Evolutionary conservation across 179 eudicot genomes (phyloP), one percentile per base, ranked within the genome.

Genomic region (Beta lomatogona): DNA sequence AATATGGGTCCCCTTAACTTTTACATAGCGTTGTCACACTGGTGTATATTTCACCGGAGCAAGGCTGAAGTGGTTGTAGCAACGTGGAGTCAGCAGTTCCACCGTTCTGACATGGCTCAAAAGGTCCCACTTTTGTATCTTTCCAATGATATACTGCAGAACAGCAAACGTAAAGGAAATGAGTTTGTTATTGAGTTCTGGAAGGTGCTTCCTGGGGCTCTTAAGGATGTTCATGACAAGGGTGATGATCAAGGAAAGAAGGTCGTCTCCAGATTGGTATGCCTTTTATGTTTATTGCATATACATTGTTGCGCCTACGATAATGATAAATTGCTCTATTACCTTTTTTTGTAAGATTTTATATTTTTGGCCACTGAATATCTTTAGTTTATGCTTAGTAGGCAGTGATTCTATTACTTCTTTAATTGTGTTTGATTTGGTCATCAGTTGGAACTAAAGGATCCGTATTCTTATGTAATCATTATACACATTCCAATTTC

Each of bases 11-110:
- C 25, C 79, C 97, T 92, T 95, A 82, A 92, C 90, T 87, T 74
- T 16, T 71, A 53, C 53, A 54, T 83, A 94, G 99, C 99, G 22
- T 83, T 96, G 86, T 96, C 99, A 9, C 99, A 96, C 81, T 96
- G 99, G 99, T 96, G 98, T 83, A 96, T 96, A 78, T 94, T 94
- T 84, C 99, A 96, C 80, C 99, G 91, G 79, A 88, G 91, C 86
- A 91, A 95, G 86, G 97, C 99, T 19, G 96, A 91, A 67, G 88
- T 85, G 74, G 96, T 96, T 83, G 98, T 91, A 79, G 66, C 90
- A 83, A 96, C 99, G 79, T 96, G 99, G 99, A 89, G 86, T 14
- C 87, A 91, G 67, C 94, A 91, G 90, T 96, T 96, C 85, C 93
- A 86, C 60, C 86, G 63, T 69, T 86, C 93, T 22, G 86, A 90